phyloP scores from a whole-genome alignment of 768 basidiomycete genomes.

The Russula lepida region DNA sequence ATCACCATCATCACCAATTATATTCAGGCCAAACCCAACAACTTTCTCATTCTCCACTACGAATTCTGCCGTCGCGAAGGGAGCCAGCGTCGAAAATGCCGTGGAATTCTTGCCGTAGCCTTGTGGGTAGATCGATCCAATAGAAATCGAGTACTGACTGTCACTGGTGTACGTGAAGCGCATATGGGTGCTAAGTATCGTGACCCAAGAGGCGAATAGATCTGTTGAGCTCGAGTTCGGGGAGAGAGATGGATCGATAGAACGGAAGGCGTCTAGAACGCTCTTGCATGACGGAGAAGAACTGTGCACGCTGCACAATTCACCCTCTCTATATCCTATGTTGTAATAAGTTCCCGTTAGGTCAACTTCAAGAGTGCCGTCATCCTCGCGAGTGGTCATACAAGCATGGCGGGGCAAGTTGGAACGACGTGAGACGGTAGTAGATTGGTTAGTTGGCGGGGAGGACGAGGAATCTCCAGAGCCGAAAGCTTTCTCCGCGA shows the following conservation, averaged over 20 bases:
- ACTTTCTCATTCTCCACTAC: not conserved
- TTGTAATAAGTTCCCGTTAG: slow-evolving; percentile 1
- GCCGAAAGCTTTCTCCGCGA: no score
- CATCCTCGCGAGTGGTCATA: not conserved
- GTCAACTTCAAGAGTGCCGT: not conserved
- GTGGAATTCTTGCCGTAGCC: slow-evolving; percentile 7
- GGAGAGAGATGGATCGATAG: not conserved
- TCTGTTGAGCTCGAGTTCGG: not conserved
- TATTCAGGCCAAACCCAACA: no score
- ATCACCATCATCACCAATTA: no score
- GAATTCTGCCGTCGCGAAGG: not conserved
- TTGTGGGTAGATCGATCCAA: not conserved
- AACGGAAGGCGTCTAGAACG: not conserved
- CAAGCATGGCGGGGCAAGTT: no score
- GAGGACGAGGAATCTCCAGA: no score
- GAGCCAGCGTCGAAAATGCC: not conserved
- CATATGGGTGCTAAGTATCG: not conserved
- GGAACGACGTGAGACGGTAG: no score
- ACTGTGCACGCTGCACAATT: slow-evolving; percentile 6
- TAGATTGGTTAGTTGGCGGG: no score
- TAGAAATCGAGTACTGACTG: not conserved
- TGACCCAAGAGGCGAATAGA: slow-evolving; percentile 1
- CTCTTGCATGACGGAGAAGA: not conserved
- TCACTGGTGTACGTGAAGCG: not conserved
- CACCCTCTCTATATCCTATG: slow-evolving; percentile 1